Evolutionary conservation across 2,329 filamentous ascomycete species (phyloP), one percentile per base, ranked within the genome.

Genomic region (Paecilomyces dactylethromorphus): DNA sequence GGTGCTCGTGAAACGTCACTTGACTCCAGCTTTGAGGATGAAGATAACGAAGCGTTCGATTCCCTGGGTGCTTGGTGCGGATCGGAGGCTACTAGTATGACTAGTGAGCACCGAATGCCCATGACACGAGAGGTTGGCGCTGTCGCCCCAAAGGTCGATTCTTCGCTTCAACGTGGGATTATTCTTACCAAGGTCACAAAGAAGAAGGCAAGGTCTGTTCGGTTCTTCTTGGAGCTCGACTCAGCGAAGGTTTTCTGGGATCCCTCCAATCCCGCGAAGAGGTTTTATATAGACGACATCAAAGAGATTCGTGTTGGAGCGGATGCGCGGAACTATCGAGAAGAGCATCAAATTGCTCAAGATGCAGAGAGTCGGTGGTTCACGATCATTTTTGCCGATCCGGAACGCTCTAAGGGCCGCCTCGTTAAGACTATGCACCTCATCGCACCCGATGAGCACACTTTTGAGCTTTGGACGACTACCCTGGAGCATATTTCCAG

Each of bases 261-360:
- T 73, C 84, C 86, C 53, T 85, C 83, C 8, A 87, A 90, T 35
- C 87, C 89, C 0, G 84, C 86, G 24, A 97, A 97, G 72, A 87
- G 86, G 56, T 89, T 99, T 63, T 95, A 96, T 73, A 90, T 99
- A 62, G 94, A 99, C 68, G 92, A 97, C 71, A 93, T 99, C 68
- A 89, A 90, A 68, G 92, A 96, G 69, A 92, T 97, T 54, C 87
- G 92, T 62, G 86, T 87, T 33, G 92, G 91, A 18, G 84, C 84
- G 12, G 91, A 97, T 70, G 91, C 93, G 18, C 86, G 90, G 59
- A 93, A 96, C 71, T 96, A 96, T 71, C 88, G 91, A 50, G 87
- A 93, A 67, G 92, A 97, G 72, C 90, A 89, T 69, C 85, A 86
- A 45, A 79, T 94, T 22, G 78, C 87, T 0, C 83, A 87, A 56